A percentile compares a stretch with the other conserved stretches of the same genome.
These are phyloP conservation scores for Aspergillus sp. DNA, from an alignment of 2,329 filamentous ascomycete species.

Conservation along the genomic window DNA sequence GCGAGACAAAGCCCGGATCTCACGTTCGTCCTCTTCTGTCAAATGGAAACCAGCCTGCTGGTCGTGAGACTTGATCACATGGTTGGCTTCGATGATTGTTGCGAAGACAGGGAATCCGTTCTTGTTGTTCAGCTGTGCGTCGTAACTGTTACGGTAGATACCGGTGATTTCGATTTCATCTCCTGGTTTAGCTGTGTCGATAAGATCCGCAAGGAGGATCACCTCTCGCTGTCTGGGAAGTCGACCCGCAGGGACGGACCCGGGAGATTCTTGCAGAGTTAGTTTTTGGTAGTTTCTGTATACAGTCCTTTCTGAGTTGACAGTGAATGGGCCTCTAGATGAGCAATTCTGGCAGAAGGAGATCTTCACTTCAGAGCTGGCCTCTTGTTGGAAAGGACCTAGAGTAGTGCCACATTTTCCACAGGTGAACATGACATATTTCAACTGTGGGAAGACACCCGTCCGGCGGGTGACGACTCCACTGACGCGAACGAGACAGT, in stretches of 20 bases:
- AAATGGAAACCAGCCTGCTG: constrained; percentile 94
- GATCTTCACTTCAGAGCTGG: constrained; percentile 93
- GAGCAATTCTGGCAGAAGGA: constrained; percentile 96
- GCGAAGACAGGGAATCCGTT: constrained; percentile 99
- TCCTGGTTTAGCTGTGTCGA: constrained; percentile 93
- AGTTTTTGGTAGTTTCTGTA: constrained; percentile 99
- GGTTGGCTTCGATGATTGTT: constrained; percentile 95
- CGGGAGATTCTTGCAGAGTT: constrained; percentile 94
- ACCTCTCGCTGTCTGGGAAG: constrained; percentile 91
- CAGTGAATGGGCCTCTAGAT: constrained; percentile 86
- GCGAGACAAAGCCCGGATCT: constrained; percentile 82
- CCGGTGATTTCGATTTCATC: constrained; percentile 97
- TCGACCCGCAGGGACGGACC: constrained; percentile 92
- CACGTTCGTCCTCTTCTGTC: constrained; percentile 90
- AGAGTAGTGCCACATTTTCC: constrained; percentile 87
- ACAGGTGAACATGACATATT: constrained; percentile 98
- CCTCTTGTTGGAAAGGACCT: constrained; percentile 96
- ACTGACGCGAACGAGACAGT: constrained; percentile 90
- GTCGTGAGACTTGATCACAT: constrained; percentile 94
- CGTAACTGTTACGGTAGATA: constrained; percentile 97
- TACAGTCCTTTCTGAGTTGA: constrained; percentile 96
- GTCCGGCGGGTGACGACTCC: constrained; percentile 93
- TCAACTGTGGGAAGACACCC: constrained; percentile 95
- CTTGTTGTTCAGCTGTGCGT: constrained; percentile 95
- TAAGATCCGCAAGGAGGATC: constrained; percentile 93